Conservation (phyloP, 805 yeast genomes). For the Sugiyamaella lignohabitans region DNA sequence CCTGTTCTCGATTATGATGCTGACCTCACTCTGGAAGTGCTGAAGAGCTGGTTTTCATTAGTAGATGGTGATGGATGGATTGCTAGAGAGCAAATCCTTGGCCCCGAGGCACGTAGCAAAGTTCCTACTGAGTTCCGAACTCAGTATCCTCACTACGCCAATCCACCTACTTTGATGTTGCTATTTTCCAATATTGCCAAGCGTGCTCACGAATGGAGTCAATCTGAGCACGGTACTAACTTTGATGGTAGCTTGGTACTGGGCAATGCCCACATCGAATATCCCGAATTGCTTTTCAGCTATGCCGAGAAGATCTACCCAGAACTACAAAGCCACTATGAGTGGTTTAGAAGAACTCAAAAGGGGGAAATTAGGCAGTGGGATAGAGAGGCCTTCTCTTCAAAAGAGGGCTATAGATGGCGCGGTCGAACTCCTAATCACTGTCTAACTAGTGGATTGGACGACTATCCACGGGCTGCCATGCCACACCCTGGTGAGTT, state of each 20-base stretch:
- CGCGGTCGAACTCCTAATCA: constrained; percentile 81
- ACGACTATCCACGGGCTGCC: constrained; percentile 85
- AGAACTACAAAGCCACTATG: constrained; percentile 64
- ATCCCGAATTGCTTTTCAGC: constrained; percentile 37
- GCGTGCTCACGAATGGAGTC: constrained; percentile 23
- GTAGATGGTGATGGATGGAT: constrained; percentile 95
- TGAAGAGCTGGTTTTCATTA: constrained; percentile 79
- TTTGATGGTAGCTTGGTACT: not conserved
- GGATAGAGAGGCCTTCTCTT: constrained; percentile 47
- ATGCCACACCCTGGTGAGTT: constrained; percentile 83
- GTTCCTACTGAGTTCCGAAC: constrained; percentile 80
- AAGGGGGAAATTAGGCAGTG: constrained; percentile 66
- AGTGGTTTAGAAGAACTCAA: constrained; percentile 81
- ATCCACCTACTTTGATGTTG: constrained; percentile 90
- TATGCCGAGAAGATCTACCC: constrained; percentile 65
- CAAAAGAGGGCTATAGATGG: constrained; percentile 79
- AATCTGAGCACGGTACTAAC: not conserved
- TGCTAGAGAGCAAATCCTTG: constrained; percentile 90
- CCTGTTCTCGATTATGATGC: constrained; percentile 79
- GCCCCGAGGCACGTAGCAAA: constrained; percentile 79
- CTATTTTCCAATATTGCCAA: constrained; percentile 43
- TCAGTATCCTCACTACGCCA: constrained; percentile 86
- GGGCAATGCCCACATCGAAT: constrained; percentile 44
- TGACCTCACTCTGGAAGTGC: constrained; percentile 70
- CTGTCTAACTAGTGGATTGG: constrained; percentile 88